Percentiles rank a stretch among this genome's conserved stretches.
Evolutionary conservation across 83 land plant species (phyloP).

Genomic region (Picea engelmannii): DNA sequence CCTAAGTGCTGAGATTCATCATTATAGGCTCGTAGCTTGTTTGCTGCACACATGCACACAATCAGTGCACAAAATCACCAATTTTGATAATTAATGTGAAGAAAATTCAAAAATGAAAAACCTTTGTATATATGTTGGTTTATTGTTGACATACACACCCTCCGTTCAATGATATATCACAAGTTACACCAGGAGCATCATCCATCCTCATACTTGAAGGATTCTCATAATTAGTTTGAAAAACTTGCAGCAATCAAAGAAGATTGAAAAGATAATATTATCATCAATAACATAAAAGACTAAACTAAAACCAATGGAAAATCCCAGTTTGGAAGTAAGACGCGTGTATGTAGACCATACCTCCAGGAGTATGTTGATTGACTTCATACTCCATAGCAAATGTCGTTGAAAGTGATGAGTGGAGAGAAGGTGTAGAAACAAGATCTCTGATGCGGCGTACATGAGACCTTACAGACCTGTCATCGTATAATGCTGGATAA

Average conservation of each 20-base stretch:
- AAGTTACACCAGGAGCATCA: no score
- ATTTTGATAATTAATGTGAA: neutral
- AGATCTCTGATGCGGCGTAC: slow-evolving; percentile 89
- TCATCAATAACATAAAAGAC: neutral
- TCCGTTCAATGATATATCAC: no score
- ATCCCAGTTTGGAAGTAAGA: neutral
- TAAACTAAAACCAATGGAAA: neutral
- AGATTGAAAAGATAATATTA: neutral
- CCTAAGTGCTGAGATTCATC: no score
- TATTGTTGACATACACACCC: no score
- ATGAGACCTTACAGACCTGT: slow-evolving; percentile 94
- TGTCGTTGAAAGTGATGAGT: slow-evolving; percentile 86
- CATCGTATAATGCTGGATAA: slow-evolving; percentile 90
- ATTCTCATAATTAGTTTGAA: neutral
- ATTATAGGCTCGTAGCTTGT: no score
- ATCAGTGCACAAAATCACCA: no score
- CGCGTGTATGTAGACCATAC: slow-evolving; percentile 28
- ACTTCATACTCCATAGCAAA: slow-evolving; percentile 85
- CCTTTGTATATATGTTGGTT: neutral
- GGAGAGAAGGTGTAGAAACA: slow-evolving; percentile 75
- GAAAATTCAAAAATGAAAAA: neutral
- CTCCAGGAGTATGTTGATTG: slow-evolving; percentile 48
- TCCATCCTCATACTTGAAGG: no score
- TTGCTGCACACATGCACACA: no score
- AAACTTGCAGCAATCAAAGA: neutral